Conservation (phyloP, 148 eudicot species). For the Silene uniflora region DNA sequence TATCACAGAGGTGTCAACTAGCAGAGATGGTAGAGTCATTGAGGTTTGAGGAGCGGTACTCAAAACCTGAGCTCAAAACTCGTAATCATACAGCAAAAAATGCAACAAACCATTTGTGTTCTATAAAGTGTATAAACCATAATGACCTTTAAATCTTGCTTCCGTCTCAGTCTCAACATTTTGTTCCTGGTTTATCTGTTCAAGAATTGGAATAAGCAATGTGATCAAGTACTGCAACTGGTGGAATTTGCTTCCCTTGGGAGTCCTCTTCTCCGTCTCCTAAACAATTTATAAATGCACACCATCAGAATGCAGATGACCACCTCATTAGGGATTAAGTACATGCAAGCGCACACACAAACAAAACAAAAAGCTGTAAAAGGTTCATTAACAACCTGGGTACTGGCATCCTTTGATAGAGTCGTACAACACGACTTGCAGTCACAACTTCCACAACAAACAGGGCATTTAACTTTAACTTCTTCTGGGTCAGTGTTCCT, state of each 20-base stretch:
- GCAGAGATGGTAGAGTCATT: no score
- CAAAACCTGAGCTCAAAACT: no score
- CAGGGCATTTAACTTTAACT: conserved; percentile 58
- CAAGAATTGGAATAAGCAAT: conserved; percentile 72
- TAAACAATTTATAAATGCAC: conserved; percentile 13
- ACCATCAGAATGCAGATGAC: conserved; percentile 8
- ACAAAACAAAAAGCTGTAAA: background rate
- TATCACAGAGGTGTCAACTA: background rate
- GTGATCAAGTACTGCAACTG: conserved; percentile 56
- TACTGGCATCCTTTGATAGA: conserved; percentile 34
- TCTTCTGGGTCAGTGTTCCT: conserved; percentile 56
- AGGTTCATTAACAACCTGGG: conserved; percentile 42
- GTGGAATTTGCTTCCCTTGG: conserved; percentile 39
- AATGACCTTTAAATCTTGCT: conserved; percentile 65
- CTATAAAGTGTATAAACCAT: background rate
- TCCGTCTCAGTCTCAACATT: conserved; percentile 55
- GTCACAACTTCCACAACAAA: conserved; percentile 65
- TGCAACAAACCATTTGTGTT: background rate
- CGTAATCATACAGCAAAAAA: no score
- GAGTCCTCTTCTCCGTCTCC: conserved; percentile 35
- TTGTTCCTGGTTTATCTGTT: conserved; percentile 55
- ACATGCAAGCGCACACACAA: background rate
- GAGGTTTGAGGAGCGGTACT: no score
- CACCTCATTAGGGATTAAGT: background rate
- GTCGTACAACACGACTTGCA: conserved; percentile 56